Conservation (phyloP, 305 asterid genomes). For the Striga hermonthica region DNA sequence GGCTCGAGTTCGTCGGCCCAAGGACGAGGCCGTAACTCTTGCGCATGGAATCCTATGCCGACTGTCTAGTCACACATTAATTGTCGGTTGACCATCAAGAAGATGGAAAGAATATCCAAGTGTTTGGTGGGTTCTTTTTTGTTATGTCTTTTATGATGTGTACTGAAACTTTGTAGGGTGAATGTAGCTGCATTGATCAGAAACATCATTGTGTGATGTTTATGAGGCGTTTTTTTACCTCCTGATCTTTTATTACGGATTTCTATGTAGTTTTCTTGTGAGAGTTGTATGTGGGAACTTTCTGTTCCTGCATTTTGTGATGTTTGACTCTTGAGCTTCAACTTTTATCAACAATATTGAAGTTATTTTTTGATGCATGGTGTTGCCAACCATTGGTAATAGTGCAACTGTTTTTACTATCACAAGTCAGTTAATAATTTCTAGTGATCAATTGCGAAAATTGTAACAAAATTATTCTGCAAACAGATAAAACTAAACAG, state of each 20-base stretch:
- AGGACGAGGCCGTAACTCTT: slow-evolving; percentile 30
- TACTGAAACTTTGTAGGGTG: not conserved
- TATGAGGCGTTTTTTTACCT: not conserved
- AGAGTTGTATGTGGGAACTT: not conserved
- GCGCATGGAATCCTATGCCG: slow-evolving; percentile 38
- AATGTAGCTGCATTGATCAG: not conserved
- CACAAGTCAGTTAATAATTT: too few relatives aligned
- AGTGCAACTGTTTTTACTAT: too few relatives aligned
- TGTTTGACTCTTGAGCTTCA: too few relatives aligned
- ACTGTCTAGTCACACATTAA: slow-evolving; percentile 24
- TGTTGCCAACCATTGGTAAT: too few relatives aligned
- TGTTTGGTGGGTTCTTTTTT: not conserved
- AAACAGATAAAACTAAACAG: too few relatives aligned
- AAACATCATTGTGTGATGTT: not conserved
- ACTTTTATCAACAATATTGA: too few relatives aligned
- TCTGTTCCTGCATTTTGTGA: too few relatives aligned
- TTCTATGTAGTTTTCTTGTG: not conserved
- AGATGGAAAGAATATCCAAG: not conserved
- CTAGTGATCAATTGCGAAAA: too few relatives aligned
- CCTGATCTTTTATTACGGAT: not conserved
- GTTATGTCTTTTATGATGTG: slow-evolving; percentile 1
- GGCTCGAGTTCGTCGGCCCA: slow-evolving; percentile 32
- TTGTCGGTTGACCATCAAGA: not conserved
- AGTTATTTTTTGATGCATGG: too few relatives aligned
- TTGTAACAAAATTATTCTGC: too few relatives aligned